Evolutionary conservation across 1,139 yeast genomes (phyloP).

Genomic region (Suhomyces panamericanus): DNA sequence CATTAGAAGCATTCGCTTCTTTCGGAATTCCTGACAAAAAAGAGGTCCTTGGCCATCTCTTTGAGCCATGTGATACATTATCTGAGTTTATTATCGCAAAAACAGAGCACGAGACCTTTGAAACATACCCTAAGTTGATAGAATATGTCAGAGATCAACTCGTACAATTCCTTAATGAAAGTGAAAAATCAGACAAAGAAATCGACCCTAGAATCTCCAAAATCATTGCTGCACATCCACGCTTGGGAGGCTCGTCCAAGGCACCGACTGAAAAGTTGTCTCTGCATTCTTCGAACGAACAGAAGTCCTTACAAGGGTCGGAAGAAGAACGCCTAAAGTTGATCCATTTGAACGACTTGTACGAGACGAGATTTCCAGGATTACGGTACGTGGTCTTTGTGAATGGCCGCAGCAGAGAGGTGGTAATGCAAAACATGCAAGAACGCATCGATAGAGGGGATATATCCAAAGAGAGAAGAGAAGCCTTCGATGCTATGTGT

Average conservation of each 20-base stretch:
- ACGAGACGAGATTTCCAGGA: constrained; percentile 77
- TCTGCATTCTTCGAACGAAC: constrained; percentile 69
- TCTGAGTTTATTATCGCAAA: constrained; percentile 40
- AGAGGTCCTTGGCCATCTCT: constrained; percentile 53
- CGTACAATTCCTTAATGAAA: constrained; percentile 29
- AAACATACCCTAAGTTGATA: constrained; percentile 50
- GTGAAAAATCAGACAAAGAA: constrained; percentile 18
- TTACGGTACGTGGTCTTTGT: constrained; percentile 88
- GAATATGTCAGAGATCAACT: constrained; percentile 47
- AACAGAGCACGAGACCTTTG: constrained; percentile 19
- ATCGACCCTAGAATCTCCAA: constrained; percentile 39
- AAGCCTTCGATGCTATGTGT: constrained; percentile 83
- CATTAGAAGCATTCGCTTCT: constrained; percentile 19
- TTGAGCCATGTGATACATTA: constrained; percentile 66
- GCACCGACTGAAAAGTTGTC: constrained; percentile 48
- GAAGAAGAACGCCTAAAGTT: constrained; percentile 51
- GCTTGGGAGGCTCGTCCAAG: constrained; percentile 62
- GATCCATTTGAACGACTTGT: constrained; percentile 53
- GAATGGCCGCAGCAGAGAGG: constrained; percentile 70
- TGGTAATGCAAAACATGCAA: constrained; percentile 66
- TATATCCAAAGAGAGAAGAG: constrained; percentile 53
- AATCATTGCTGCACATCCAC: constrained; percentile 86
- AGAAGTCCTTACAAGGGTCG: constrained; percentile 54
- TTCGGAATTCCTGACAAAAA: constrained; percentile 23
- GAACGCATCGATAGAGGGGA: constrained; percentile 57